Conservation (phyloP, 108 stramenopile species). For the Cylindrotheca closterium region DNA sequence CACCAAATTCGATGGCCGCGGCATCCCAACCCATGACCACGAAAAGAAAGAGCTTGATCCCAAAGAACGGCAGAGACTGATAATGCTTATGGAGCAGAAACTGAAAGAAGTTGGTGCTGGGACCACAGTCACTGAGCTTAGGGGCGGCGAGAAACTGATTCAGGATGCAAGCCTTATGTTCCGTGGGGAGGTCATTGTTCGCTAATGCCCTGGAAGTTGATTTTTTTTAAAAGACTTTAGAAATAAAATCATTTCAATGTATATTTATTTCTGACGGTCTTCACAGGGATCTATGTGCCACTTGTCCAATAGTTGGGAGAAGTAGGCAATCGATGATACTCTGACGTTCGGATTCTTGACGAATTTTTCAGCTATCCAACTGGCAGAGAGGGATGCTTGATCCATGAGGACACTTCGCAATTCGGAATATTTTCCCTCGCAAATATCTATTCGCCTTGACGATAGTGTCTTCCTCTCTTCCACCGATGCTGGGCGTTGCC, state of each 20-base stretch:
- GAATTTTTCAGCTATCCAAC: constrained; percentile 54
- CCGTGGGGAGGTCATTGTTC: constrained; percentile 49
- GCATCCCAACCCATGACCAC: constrained; percentile 84
- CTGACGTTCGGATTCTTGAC: constrained; percentile 41
- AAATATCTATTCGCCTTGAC: constrained; percentile 46
- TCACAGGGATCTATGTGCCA: constrained; percentile 61
- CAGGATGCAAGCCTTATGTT: constrained; percentile 88
- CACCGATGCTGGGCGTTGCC: constrained; percentile 6
- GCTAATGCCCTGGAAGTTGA: not conserved
- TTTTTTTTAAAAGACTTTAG: not conserved
- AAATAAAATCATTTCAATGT: not conserved
- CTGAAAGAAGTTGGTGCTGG: constrained; percentile 64
- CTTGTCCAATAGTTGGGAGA: constrained; percentile 11
- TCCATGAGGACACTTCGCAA: constrained; percentile 36
- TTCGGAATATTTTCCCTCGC: constrained; percentile 32
- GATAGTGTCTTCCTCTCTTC: constrained; percentile 15
- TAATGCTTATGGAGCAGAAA: constrained; percentile 61
- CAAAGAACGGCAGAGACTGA: constrained; percentile 52
- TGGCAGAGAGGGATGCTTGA: constrained; percentile 29
- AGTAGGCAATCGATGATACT: constrained; percentile 34
- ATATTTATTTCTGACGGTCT: no score
- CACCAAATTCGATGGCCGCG: constrained; percentile 65
- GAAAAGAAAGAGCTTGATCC: constrained; percentile 46
- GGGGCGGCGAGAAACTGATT: constrained; percentile 72
- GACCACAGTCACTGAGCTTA: constrained; percentile 67